phyloP scores from a whole-genome alignment of 345 rosid genomes.

The Cochlearia excelsa region DNA sequence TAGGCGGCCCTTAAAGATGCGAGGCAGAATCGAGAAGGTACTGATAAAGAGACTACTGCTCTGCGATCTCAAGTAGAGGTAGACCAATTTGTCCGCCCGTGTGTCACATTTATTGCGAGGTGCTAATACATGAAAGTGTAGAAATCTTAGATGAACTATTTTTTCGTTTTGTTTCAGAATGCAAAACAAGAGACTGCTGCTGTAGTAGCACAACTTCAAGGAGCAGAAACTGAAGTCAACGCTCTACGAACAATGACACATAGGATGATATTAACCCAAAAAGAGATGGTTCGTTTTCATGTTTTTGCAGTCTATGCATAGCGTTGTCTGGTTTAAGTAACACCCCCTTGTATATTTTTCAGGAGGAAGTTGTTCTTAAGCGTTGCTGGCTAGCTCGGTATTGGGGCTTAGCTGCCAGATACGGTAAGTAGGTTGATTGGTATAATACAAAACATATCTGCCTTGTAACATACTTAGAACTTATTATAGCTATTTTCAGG shows the following conservation, averaged over 20 bases:
- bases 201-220: slow-evolving; percentile 55
- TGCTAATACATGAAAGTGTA: background rate
- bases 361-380: slow-evolving; percentile 99
- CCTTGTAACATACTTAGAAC: slow-evolving; percentile 3
- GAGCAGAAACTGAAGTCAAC: slow-evolving; percentile 82
- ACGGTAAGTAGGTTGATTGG: slow-evolving; percentile 49
- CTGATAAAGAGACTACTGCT: slow-evolving; percentile 58
- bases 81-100: slow-evolving; percentile 6
- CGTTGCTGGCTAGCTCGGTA: slow-evolving; percentile 99
- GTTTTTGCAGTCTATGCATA: background rate
- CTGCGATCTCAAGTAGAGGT: slow-evolving; percentile 84
- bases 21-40: slow-evolving; percentile 56
- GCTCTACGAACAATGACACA: slow-evolving; percentile 83
- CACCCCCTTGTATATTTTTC: slow-evolving; percentile 37
- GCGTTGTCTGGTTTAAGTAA: slow-evolving; percentile 11
- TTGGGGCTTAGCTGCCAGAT: slow-evolving; percentile 93
- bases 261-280: slow-evolving; percentile 94
- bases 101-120: slow-evolving; percentile 19
- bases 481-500: slow-evolving; percentile 39
- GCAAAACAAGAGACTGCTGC: slow-evolving; percentile 59
- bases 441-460: slow-evolving; percentile 17
- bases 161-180: slow-evolving; percentile 52
- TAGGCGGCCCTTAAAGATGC: slow-evolving; percentile 94
- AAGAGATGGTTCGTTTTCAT: slow-evolving; percentile 83
- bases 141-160: slow-evolving; percentile 5